phyloP scores from a whole-genome alignment of 371 early-diverging fungal species.

The Chytridiales sp. region DNA sequence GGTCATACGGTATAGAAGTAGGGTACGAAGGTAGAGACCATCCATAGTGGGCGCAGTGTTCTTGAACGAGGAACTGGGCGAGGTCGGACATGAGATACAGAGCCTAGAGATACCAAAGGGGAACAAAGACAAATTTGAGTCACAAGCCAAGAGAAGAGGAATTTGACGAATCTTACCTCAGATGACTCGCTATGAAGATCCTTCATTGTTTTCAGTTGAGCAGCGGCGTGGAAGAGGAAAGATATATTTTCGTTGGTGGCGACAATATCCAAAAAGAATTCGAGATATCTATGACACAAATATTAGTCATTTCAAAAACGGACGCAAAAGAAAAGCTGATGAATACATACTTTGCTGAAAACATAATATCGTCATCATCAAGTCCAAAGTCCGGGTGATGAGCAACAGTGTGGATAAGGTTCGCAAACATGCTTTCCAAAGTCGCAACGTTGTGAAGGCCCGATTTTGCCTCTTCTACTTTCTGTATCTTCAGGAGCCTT shows the following conservation, averaged over 20 bases:
- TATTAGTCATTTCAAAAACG: neutral
- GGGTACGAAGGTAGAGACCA: constrained; percentile 75
- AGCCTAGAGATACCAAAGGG: constrained; percentile 43
- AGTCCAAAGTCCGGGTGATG: constrained; percentile 87
- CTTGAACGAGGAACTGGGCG: constrained; percentile 73
- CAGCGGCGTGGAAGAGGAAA: constrained; percentile 70
- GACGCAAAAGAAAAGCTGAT: neutral
- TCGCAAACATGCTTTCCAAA: constrained; percentile 66
- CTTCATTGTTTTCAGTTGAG: constrained; percentile 75
- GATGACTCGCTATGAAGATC: constrained; percentile 54
- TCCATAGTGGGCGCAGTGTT: constrained; percentile 59
- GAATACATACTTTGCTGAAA: constrained; percentile 52
- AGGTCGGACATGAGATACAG: constrained; percentile 83
- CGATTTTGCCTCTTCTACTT: constrained; percentile 1
- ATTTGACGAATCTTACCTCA: constrained; percentile 44
- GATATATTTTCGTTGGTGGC: constrained; percentile 81
- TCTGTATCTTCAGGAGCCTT: constrained; percentile 14
- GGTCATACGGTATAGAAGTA: constrained; percentile 58
- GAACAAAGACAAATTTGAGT: neutral
- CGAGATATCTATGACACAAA: constrained; percentile 61
- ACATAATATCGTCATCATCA: constrained; percentile 56
- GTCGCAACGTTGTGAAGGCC: constrained; percentile 2
- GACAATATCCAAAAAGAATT: constrained; percentile 78
- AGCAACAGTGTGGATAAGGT: constrained; percentile 76
- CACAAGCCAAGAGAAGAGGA: constrained; percentile 6